Base-by-base conservation (phyloP, 495 filamentous ascomycete genomes). In the Lasiosphaeria miniovina region DNA sequence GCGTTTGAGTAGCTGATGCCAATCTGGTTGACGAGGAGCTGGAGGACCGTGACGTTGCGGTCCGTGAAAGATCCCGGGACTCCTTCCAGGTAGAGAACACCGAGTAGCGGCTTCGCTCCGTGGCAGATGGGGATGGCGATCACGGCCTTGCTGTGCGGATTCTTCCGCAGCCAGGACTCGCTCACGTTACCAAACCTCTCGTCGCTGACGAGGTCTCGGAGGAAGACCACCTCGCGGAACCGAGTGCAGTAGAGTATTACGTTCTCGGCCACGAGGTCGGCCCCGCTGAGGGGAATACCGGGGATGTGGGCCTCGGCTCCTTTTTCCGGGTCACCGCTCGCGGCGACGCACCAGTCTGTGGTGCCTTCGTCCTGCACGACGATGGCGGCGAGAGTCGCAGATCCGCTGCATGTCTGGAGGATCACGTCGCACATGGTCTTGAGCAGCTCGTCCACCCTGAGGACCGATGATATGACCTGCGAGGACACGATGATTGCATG, bases 361-460 rank as follows among this genome's bases (percentile, higher is more conserved):
- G 58, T 53, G 2, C 60, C 63, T 17, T 69, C 66, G 52, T 70
- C 65, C 62, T 65, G 63, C 41, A 72, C 69, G 14, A 90, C 83
- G 62, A 96, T 91, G 15, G 88, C 89, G 33, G 88, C 89, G 12
- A 90, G 83, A 38, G 90, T 88, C 6, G 90, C 91, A 1, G 84
- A 80, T 9, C 87, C 87, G 57, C 90, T 90, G 68, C 90, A 92
- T 5, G 88, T 91, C 63, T 93, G 89, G 17, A 96, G 69, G 49
- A 96, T 93, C 60, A 96, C 91, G 67, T 93, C 87, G 54, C 90
- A 90, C 89, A 96, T 95, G 57, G 90, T 94, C 55, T 86, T 85
- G 45, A 96, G 75, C 7, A 96, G 84, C 53, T 86, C 85, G 59
- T 96, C 91, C 24, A 96, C 86, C 58, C 90, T 84, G 36, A 96